A percentile compares a stretch with the other conserved stretches of the same genome.
Evolutionary conservation across 2,329 filamentous ascomycete species (phyloP).

Genomic region (Aspergillus quadricinctus): DNA sequence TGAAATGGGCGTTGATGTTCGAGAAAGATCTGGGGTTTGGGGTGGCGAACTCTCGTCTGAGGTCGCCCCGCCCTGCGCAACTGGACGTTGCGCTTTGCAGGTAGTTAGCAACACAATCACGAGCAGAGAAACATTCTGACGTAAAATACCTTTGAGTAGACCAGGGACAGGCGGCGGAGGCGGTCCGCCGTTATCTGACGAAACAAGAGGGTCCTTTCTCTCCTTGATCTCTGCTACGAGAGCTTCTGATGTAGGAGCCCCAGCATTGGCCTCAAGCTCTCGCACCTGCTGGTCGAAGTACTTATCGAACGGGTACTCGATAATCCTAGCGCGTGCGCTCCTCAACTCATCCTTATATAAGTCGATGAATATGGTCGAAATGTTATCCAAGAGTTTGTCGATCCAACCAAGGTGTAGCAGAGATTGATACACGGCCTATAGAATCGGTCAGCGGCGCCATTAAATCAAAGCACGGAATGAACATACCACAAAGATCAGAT

Average conservation of each 20-base stretch:
- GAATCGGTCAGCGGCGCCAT: conserved; percentile 11
- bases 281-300: conserved; percentile 93
- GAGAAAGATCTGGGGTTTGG: conserved; percentile 68
- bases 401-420: conserved; percentile 95
- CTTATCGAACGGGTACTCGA: conserved; percentile 81
- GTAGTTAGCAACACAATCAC: conserved; percentile 18
- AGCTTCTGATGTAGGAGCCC: conserved; percentile 45
- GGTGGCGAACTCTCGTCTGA: conserved; percentile 68
- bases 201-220: conserved; percentile 44
- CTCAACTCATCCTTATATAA: conserved; percentile 85
- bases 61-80: conserved; percentile 39
- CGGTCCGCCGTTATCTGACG: conserved; percentile 48
- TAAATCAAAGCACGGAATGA: conserved; percentile 5
- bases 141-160: conserved; percentile 44
- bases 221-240: conserved; percentile 35
- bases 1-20: conserved; percentile 68
- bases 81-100: conserved; percentile 40
- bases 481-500: conserved; percentile 87
- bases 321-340: conserved; percentile 69
- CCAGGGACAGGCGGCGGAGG: conserved; percentile 51
- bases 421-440: conserved; percentile 90
- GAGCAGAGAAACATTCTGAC: neutral
- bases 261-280: conserved; percentile 56
- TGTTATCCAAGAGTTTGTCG: conserved; percentile 92
- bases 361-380: conserved; percentile 84